Evolutionary conservation across 371 early-diverging fungal species (phyloP).

Genomic region (Apophysomyces trapeziformis): DNA sequence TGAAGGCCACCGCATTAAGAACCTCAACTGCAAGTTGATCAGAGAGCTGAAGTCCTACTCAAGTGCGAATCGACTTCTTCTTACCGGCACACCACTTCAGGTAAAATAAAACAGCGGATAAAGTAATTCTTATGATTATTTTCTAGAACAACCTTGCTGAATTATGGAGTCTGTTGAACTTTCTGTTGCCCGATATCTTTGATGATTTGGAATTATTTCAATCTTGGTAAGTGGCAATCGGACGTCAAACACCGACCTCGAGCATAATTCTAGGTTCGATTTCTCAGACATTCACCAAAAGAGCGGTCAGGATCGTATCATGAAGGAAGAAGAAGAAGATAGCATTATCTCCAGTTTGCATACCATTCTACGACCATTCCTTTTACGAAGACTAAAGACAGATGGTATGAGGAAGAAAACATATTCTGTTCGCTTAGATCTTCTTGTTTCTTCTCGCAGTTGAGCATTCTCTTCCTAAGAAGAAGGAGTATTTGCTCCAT

Average conservation of each 20-base stretch:
- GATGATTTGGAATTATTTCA: conserved; percentile 84
- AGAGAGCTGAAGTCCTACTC: conserved; percentile 82
- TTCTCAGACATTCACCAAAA: conserved; percentile 75
- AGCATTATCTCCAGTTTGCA: conserved; percentile 84
- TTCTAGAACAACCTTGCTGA: conserved; percentile 86
- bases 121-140: background rate
- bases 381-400: conserved; percentile 94
- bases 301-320: conserved; percentile 71
- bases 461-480: conserved; percentile 85
- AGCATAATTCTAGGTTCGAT: conserved; percentile 61
- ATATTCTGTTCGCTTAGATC: background rate
- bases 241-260: background rate
- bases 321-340: conserved; percentile 73
- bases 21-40: conserved; percentile 89
- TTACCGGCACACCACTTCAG: conserved; percentile 96
- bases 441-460: conserved; percentile 50
- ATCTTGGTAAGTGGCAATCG: conserved; percentile 58
- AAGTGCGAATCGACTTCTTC: conserved; percentile 84
- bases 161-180: conserved; percentile 95
- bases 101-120: conserved; percentile 13
- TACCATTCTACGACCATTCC: conserved; percentile 90
- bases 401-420: conserved; percentile 64
- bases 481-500: conserved; percentile 88
- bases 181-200: conserved; percentile 90
- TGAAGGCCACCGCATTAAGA: conserved; percentile 96